phyloP scores from a whole-genome alignment of 441 rosid species.

The Populus trichocarpa region DNA sequence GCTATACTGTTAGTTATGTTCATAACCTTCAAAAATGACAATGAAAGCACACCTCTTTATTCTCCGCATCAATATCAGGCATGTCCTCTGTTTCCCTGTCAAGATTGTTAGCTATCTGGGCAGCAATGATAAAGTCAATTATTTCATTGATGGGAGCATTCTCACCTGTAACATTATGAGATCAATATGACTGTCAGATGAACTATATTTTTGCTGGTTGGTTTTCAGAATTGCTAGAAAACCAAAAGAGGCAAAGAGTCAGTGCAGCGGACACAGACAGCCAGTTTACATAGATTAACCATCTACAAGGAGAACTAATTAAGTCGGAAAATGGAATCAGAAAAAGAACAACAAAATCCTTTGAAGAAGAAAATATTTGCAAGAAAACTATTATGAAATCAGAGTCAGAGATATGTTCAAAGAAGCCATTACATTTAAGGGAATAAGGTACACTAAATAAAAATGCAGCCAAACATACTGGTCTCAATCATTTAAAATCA shows the following conservation, averaged over 20 bases:
- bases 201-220: neutral
- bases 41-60: slow-evolving; percentile 31
- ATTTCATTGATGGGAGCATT: slow-evolving; percentile 59
- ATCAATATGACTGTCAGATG: slow-evolving; percentile 6
- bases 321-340: neutral
- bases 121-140: slow-evolving; percentile 85
- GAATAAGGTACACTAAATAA: neutral
- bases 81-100: slow-evolving; percentile 41
- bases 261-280: neutral
- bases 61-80: slow-evolving; percentile 32
- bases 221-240: neutral
- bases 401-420: neutral
- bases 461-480: neutral
- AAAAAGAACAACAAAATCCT: neutral
- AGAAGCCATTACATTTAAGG: neutral
- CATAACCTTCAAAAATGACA: neutral
- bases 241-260: neutral
- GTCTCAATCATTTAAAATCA: too few relatives aligned
- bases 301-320: neutral
- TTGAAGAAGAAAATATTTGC: neutral
- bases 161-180: slow-evolving; percentile 41
- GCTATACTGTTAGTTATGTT: neutral
- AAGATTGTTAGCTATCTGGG: slow-evolving; percentile 63
- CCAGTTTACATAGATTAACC: neutral
- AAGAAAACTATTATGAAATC: neutral